Percentiles rank a stretch among this genome's conserved stretches.
Evolutionary conservation across 2,329 filamentous ascomycete genomes (phyloP).

Genomic region (Pestalotiopsis sp.): DNA sequence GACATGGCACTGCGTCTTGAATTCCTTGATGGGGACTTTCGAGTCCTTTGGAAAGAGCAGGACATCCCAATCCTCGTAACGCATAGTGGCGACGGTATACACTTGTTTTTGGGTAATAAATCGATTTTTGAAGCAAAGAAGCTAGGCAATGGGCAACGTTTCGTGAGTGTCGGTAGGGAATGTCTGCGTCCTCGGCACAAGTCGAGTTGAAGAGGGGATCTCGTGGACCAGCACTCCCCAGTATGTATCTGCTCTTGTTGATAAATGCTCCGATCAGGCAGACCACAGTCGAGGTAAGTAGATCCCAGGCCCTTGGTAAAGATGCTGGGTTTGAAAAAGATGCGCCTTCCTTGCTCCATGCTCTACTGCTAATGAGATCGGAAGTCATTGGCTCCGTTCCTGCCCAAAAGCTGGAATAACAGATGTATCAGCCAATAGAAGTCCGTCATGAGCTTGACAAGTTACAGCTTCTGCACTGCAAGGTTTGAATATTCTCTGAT

Average conservation of each 20-base stretch:
- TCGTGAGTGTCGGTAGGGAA: background rate
- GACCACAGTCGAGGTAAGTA: background rate
- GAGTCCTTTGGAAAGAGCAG: slow-evolving; percentile 73
- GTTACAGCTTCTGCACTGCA: too few species aligned
- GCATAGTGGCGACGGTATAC: slow-evolving; percentile 58
- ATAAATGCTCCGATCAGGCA: background rate
- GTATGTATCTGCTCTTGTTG: background rate
- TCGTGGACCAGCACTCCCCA: background rate
- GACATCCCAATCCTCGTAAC: slow-evolving; percentile 85
- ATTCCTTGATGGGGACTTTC: slow-evolving; percentile 77
- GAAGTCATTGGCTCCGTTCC: too few species aligned
- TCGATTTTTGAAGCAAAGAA: background rate
- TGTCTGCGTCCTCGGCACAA: background rate
- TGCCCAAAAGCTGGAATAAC: too few species aligned
- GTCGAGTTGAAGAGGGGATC: background rate
- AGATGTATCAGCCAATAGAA: too few species aligned
- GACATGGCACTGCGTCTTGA: slow-evolving; percentile 76
- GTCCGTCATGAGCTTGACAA: too few species aligned
- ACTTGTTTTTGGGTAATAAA: slow-evolving; percentile 15
- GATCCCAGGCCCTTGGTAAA: background rate
- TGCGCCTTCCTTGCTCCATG: too few species aligned
- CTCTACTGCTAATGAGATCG: too few species aligned
- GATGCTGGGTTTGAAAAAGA: background rate
- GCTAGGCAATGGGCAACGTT: background rate
- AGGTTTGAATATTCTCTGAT: too few species aligned